A percentile compares a stretch with the other conserved stretches of the same genome.
Evolutionary conservation across 2,329 filamentous ascomycete species (phyloP).

Genomic region (Colletotrichum lupini): DNA sequence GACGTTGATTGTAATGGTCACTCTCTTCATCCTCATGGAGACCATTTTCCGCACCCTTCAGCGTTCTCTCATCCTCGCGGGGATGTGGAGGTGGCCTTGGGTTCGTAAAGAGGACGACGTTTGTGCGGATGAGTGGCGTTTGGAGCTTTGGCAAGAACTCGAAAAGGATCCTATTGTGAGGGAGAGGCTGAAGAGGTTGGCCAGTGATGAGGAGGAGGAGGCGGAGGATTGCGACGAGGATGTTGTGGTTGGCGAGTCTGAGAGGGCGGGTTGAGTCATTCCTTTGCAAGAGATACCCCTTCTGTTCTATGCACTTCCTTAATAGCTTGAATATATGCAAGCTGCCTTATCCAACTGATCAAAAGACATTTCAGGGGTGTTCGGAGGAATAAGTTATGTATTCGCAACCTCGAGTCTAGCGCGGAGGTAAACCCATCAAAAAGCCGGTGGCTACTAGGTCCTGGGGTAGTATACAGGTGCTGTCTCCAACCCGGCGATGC

Average conservation of each 20-base stretch:
- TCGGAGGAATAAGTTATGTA: background rate
- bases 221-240: conserved; percentile 31
- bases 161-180: conserved; percentile 61
- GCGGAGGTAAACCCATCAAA: background rate
- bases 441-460: background rate
- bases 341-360: too few relatives aligned
- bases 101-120: conserved; percentile 40
- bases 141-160: conserved; percentile 69
- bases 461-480: background rate
- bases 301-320: background rate
- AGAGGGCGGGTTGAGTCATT: conserved; percentile 8
- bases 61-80: conserved; percentile 56
- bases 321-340: background rate
- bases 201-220: conserved; percentile 45
- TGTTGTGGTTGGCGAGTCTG: background rate
- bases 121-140: conserved; percentile 58
- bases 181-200: conserved; percentile 54
- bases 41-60: conserved; percentile 65
- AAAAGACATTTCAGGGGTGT: too few relatives aligned
- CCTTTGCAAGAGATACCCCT: conserved; percentile 26
- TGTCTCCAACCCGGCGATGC: background rate
- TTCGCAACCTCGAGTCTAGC: background rate
- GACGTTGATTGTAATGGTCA: conserved; percentile 72
- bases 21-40: conserved; percentile 72
- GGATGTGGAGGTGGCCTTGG: conserved; percentile 61